Percentiles rank a stretch among this genome's conserved stretches.
Evolutionary conservation across 306 rosid genomes (phyloP).

Genomic region (Acacia confusa): DNA sequence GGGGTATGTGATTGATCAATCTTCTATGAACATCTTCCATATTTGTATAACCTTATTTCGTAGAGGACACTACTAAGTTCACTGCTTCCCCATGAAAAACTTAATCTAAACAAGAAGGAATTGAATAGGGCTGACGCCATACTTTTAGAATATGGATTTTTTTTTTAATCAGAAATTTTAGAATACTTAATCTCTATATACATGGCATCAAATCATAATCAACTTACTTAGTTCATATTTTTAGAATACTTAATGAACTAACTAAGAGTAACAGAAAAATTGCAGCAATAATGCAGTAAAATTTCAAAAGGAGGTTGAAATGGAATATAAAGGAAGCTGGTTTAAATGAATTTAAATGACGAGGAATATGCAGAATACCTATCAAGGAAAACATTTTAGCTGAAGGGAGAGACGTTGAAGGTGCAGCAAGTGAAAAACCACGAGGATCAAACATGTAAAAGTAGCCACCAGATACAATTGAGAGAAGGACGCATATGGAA

Average conservation of each 20-base stretch:
- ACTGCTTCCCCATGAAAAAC: not conserved
- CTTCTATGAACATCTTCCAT: not conserved
- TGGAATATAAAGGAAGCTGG: not conserved
- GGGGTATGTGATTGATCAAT: not conserved
- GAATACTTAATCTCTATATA: not conserved
- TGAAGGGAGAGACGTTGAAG: slow-evolving; percentile 65
- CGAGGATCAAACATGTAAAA: slow-evolving; percentile 92
- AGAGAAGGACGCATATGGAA: slow-evolving; percentile 76
- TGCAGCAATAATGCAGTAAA: not conserved
- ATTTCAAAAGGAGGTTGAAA: slow-evolving; percentile 15
- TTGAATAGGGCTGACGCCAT: not conserved
- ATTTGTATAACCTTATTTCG: not conserved
- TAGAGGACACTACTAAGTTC: not conserved
- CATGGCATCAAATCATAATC: not conserved
- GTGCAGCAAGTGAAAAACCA: slow-evolving; percentile 74
- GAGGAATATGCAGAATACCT: slow-evolving; percentile 47
- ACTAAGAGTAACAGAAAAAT: slow-evolving; percentile 19
- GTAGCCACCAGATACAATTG: slow-evolving; percentile 79
- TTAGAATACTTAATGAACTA: not conserved
- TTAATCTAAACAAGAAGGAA: not conserved
- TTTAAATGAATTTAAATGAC: slow-evolving; percentile 19
- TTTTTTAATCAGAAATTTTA: not conserved
- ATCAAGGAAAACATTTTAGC: slow-evolving; percentile 85
- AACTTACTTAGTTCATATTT: not conserved
- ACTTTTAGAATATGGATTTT: not conserved